Conservation (phyloP, 2,329 filamentous ascomycete genomes). For the Aspergillus awamori region DNA sequence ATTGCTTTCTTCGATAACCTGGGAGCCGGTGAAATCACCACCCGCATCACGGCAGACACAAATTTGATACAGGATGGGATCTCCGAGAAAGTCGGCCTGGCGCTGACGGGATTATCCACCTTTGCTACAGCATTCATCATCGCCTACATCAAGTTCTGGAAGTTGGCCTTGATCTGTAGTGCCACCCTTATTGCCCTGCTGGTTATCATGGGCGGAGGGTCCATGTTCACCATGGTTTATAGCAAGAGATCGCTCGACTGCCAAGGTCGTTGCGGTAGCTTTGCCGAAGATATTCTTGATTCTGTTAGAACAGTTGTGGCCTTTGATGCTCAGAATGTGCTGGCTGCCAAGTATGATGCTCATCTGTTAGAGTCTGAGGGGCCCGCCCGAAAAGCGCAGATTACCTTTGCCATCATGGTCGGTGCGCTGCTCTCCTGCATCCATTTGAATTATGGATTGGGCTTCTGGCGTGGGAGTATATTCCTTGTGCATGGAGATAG, state of each 20-base stretch:
- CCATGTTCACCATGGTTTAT: conserved; percentile 72
- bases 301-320: conserved; percentile 55
- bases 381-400: conserved; percentile 32
- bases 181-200: conserved; percentile 77
- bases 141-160: conserved; percentile 88
- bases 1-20: conserved; percentile 90
- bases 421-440: conserved; percentile 36
- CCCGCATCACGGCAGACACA: conserved; percentile 86
- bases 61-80: conserved; percentile 91
- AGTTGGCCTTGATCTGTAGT: conserved; percentile 80
- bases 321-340: conserved; percentile 44
- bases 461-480: conserved; percentile 39
- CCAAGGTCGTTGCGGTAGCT: conserved; percentile 62
- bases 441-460: conserved; percentile 37
- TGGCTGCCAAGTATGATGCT: conserved; percentile 32
- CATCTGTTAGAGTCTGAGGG: conserved; percentile 28
- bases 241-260: conserved; percentile 74
- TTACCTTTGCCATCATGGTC: conserved; percentile 33
- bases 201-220: conserved; percentile 71
- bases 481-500: conserved; percentile 25
- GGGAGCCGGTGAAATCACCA: conserved; percentile 86
- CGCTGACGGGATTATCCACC: conserved; percentile 71
- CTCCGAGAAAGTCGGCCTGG: conserved; percentile 81
- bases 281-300: conserved; percentile 56
- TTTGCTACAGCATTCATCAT: conserved; percentile 87